Conservation (phyloP, 768 basidiomycete genomes). For the Agaricus subrufescens region DNA sequence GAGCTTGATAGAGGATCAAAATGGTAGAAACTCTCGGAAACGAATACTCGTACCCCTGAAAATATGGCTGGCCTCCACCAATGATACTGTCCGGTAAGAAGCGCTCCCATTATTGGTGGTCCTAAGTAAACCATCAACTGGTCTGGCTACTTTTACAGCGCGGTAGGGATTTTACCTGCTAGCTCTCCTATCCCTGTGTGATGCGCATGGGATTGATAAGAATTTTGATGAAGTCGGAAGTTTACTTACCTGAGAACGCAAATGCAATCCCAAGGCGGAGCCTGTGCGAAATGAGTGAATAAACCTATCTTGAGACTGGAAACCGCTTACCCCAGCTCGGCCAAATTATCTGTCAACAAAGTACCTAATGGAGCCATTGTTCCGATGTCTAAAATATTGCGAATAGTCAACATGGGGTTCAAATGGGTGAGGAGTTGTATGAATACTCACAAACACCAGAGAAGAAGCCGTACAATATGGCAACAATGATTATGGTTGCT, state of each 20-base stretch:
- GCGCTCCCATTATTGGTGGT: constrained; percentile 13
- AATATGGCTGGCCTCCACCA: constrained; percentile 14
- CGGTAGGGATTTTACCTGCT: constrained; percentile 3
- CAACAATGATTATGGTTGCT: constrained; percentile 23
- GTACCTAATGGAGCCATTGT: constrained; percentile 5
- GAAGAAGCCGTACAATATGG: constrained; percentile 33
- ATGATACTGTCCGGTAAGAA: constrained; percentile 11
- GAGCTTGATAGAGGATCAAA: background rate
- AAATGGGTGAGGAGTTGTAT: background rate
- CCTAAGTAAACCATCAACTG: constrained; percentile 5
- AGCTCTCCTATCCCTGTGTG: constrained; percentile 11
- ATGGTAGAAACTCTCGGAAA: background rate
- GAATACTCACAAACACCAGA: constrained; percentile 17
- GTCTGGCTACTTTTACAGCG: background rate
- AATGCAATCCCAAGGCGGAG: constrained; percentile 16
- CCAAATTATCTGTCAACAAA: constrained; percentile 7
- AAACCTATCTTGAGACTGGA: background rate
- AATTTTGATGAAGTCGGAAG: background rate
- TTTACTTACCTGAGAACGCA: constrained; percentile 13
- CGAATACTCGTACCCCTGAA: constrained; percentile 5
- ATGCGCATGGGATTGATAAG: background rate
- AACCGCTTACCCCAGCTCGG: constrained; percentile 11
- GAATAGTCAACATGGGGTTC: background rate
- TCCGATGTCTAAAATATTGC: background rate
- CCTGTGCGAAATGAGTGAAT: background rate